A percentile compares a stretch with the other conserved stretches of the same genome.
These are phyloP conservation scores for Leucocoprinus leucothites DNA, from an alignment of 768 basidiomycete species.

Conservation along the genomic window DNA sequence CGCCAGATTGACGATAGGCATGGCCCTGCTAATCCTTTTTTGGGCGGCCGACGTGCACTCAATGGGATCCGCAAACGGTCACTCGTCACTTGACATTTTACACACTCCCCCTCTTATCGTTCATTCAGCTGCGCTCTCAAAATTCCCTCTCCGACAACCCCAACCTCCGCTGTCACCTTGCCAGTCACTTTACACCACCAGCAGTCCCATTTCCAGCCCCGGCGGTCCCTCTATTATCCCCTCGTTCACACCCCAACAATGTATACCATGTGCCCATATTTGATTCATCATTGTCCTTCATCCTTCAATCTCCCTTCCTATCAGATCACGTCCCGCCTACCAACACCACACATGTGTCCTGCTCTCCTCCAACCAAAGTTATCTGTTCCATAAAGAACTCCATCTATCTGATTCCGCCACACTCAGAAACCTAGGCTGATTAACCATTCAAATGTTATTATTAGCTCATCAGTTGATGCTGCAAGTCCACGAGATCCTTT, in stretches of 20 bases:
- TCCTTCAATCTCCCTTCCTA: constrained; percentile 15
- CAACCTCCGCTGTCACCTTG: not conserved
- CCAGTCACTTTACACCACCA: not conserved
- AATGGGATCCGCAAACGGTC: constrained; percentile 24
- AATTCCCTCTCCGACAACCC: not conserved
- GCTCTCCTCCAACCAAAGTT: not conserved
- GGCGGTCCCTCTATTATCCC: constrained; percentile 8
- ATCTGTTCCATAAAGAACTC: constrained; percentile 11
- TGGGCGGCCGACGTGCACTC: constrained; percentile 22
- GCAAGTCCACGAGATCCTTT: constrained; percentile 10
- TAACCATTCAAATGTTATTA: constrained; percentile 8
- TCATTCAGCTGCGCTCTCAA: not conserved
- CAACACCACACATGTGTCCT: constrained; percentile 1
- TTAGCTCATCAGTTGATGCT: constrained; percentile 9
- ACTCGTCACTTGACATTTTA: not conserved
- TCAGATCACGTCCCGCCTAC: constrained; percentile 13
- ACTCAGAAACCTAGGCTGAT: not conserved
- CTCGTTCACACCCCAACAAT: constrained; percentile 9
- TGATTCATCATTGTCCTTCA: constrained; percentile 14
- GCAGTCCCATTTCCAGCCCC: constrained; percentile 6
- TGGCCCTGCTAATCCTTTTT: constrained; percentile 19
- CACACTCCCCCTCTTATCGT: not conserved
- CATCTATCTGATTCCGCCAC: constrained; percentile 7
- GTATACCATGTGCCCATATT: constrained; percentile 11
- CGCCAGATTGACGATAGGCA: constrained; percentile 24